phyloP scores from a whole-genome alignment of 768 basidiomycete genomes.

The Kondoa malvinella region DNA sequence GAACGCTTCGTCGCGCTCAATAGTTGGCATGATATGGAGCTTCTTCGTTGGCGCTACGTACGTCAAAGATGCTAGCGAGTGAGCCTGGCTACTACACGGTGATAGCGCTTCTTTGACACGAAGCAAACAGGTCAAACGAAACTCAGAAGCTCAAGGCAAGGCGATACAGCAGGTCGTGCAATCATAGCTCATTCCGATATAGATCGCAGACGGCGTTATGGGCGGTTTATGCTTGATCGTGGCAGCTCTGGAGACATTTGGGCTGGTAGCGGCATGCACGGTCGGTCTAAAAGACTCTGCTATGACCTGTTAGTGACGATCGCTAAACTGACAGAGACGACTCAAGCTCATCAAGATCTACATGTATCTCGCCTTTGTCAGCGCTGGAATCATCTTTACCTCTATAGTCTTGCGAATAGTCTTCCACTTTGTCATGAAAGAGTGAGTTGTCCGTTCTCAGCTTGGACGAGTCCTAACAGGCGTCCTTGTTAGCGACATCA shows the following conservation, averaged over 20 bases:
- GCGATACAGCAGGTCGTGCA: not conserved
- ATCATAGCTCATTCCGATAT: not conserved
- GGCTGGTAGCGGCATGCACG: not conserved
- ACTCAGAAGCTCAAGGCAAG: not conserved
- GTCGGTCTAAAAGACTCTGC: not conserved
- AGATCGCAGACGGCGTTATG: constrained; percentile 1
- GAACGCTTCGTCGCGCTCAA: not conserved
- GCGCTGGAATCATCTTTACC: not conserved
- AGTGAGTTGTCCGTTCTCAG: not conserved
- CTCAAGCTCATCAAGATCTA: constrained; percentile 1
- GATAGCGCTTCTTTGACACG: too few species aligned
- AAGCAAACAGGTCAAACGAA: too few species aligned
- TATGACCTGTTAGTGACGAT: not conserved
- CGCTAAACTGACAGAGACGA: not conserved
- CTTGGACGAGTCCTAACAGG: too few species aligned
- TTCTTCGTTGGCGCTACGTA: not conserved
- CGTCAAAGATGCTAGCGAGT: not conserved
- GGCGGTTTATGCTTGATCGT: constrained; percentile 18
- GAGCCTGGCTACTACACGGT: too few species aligned
- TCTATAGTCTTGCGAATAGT: not conserved
- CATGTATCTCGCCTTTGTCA: not conserved
- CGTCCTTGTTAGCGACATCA: too few species aligned
- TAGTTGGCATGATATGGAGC: not conserved
- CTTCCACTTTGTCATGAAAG: not conserved
- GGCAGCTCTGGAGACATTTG: not conserved